phyloP scores from a whole-genome alignment of 2,329 filamentous ascomycete species.

The Eurotiales sp. region DNA sequence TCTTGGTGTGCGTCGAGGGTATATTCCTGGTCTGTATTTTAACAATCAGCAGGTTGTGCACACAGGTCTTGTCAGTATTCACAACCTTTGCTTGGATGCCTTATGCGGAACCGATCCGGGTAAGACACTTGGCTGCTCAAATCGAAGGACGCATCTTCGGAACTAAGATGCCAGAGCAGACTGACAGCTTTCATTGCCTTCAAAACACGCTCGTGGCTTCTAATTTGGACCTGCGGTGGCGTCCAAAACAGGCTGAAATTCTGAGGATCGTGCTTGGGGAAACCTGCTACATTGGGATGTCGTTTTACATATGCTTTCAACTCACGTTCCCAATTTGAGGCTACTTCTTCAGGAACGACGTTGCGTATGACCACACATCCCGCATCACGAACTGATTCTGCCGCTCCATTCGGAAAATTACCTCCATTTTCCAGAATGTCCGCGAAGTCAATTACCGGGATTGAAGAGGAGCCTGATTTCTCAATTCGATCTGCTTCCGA shows the following conservation, averaged over 20 bases:
- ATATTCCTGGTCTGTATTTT: conserved; percentile 11
- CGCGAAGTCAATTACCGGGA: background rate
- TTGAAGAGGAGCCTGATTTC: background rate
- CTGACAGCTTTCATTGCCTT: conserved; percentile 15
- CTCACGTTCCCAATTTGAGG: conserved; percentile 19
- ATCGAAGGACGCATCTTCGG: conserved; percentile 10
- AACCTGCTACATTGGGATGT: conserved; percentile 18
- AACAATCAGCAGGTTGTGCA: background rate
- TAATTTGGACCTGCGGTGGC: conserved; percentile 1
- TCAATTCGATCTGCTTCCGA: background rate
- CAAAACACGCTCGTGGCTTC: conserved; percentile 15
- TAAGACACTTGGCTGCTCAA: conserved; percentile 22
- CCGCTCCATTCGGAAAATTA: background rate
- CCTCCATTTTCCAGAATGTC: background rate
- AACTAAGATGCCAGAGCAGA: background rate
- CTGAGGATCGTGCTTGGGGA: conserved; percentile 13
- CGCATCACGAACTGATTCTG: background rate
- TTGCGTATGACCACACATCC: conserved; percentile 17
- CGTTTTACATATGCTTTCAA: conserved; percentile 19
- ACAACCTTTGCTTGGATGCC: conserved; percentile 20
- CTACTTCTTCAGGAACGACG: conserved; percentile 22
- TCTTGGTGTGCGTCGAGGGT: conserved; percentile 19
- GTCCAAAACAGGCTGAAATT: conserved; percentile 5
- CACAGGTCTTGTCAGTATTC: background rate
- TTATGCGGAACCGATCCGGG: conserved; percentile 25